Evolutionary conservation across 2,329 filamentous ascomycete genomes (phyloP).

Genomic region (Alternaria ventricosa): DNA sequence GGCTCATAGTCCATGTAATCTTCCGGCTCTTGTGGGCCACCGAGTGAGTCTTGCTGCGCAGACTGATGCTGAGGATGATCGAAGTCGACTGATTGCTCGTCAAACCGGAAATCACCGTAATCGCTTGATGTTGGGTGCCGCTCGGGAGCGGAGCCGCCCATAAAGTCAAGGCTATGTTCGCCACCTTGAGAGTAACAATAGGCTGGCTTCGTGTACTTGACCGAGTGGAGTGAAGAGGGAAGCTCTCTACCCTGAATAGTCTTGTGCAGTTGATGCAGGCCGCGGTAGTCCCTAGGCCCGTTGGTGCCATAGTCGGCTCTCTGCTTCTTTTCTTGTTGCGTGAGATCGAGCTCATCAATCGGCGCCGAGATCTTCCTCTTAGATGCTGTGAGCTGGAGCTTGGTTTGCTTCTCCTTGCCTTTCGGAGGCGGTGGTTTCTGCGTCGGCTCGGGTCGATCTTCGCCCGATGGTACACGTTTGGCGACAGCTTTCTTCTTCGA

Average conservation of each 20-base stretch:
- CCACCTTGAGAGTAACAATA: slow-evolving; percentile 36
- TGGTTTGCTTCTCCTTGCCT: slow-evolving; percentile 33
- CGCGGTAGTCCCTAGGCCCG: slow-evolving; percentile 26
- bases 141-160: slow-evolving; percentile 1
- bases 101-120: slow-evolving; percentile 34
- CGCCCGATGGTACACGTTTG: slow-evolving; percentile 28
- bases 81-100: slow-evolving; percentile 15
- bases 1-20: neutral
- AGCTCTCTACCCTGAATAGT: slow-evolving; percentile 28
- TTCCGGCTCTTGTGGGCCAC: neutral
- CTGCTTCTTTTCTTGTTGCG: slow-evolving; percentile 37
- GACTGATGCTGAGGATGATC: neutral
- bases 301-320: slow-evolving; percentile 22
- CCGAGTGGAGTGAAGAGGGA: slow-evolving; percentile 25
- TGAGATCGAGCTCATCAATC: slow-evolving; percentile 44
- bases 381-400: slow-evolving; percentile 31
- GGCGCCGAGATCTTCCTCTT: slow-evolving; percentile 32
- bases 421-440: slow-evolving; percentile 3
- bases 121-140: slow-evolving; percentile 29
- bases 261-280: slow-evolving; percentile 36
- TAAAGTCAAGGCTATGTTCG: slow-evolving; percentile 31
- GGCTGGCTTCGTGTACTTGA: slow-evolving; percentile 37
- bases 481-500: slow-evolving; percentile 51
- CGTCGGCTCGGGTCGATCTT: slow-evolving; percentile 7
- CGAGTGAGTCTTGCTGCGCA: neutral